A percentile compares a stretch with the other conserved stretches of the same genome.
phyloP scores from a whole-genome alignment of 2,329 filamentous ascomycete species.

The Lasiodiplodia sp. region DNA sequence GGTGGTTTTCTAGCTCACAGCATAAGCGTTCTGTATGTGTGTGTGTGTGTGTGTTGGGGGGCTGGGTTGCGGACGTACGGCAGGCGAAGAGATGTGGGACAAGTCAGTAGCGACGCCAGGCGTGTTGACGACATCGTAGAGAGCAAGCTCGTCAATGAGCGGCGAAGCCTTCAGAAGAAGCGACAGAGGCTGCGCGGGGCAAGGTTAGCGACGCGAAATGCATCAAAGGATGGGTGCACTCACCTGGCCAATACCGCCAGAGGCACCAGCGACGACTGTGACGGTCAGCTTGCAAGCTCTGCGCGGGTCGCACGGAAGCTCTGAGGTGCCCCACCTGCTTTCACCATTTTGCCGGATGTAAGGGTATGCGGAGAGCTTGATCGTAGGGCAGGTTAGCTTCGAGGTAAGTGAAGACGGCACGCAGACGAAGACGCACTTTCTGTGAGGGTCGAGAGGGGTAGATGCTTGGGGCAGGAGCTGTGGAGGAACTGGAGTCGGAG shows the following conservation, averaged over 20 bases:
- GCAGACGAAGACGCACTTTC: background rate
- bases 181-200: constrained; percentile 78
- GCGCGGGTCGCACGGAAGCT: constrained; percentile 22
- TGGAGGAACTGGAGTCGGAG: constrained; percentile 24
- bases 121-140: constrained; percentile 99
- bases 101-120: constrained; percentile 95
- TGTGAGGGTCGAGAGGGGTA: background rate
- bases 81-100: constrained; percentile 93
- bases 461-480: constrained; percentile 18
- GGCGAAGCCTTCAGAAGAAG: constrained; percentile 92
- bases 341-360: constrained; percentile 47
- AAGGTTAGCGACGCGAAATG: constrained; percentile 15
- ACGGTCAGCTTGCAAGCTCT: constrained; percentile 21
- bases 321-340: constrained; percentile 40
- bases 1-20: constrained; percentile 71
- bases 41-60: background rate
- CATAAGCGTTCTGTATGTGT: constrained; percentile 1
- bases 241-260: constrained; percentile 98
- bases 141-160: constrained; percentile 87
- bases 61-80: constrained; percentile 60
- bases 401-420: background rate
- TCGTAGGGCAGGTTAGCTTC: constrained; percentile 30
- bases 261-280: constrained; percentile 85
- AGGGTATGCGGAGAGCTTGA: constrained; percentile 34
- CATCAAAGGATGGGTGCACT: constrained; percentile 36